These are phyloP conservation scores for Saitoella complicata DNA, from an alignment of 805 yeast species.

Conservation along the genomic window DNA sequence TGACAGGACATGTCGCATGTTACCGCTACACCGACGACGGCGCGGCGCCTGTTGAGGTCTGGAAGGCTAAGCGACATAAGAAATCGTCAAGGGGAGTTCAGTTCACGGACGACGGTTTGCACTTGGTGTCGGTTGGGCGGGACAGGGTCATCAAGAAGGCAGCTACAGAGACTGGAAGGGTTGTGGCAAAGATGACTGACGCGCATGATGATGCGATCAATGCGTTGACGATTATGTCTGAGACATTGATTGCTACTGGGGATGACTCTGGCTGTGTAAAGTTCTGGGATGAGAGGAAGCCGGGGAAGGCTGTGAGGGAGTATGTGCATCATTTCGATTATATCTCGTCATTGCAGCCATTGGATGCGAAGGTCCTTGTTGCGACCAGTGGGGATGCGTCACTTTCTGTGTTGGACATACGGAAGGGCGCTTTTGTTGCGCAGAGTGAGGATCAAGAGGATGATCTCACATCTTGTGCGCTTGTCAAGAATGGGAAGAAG, in stretches of 20 bases:
- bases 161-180: neutral
- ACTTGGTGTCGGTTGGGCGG: neutral
- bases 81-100: neutral
- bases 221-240: neutral
- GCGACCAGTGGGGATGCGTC: conserved; percentile 3
- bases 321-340: neutral
- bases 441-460: conserved; percentile 2
- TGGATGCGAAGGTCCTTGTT: neutral
- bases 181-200: neutral
- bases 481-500: neutral
- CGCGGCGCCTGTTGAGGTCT: neutral
- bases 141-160: conserved; percentile 1
- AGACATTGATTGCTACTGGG: conserved; percentile 1
- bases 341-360: conserved; percentile 1
- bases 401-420: neutral
- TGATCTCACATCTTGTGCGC: neutral
- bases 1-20: no score
- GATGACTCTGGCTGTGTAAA: conserved; percentile 1
- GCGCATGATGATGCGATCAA: neutral
- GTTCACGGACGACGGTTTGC: neutral
- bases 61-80: conserved; percentile 1
- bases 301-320: neutral
- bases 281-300: neutral
- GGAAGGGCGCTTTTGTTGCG: neutral
- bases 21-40: no score